Percentiles rank a stretch among this genome's conserved stretches.
phyloP scores from a whole-genome alignment of 192 early-diverging fungal genomes.

The Coemansia sp. region DNA sequence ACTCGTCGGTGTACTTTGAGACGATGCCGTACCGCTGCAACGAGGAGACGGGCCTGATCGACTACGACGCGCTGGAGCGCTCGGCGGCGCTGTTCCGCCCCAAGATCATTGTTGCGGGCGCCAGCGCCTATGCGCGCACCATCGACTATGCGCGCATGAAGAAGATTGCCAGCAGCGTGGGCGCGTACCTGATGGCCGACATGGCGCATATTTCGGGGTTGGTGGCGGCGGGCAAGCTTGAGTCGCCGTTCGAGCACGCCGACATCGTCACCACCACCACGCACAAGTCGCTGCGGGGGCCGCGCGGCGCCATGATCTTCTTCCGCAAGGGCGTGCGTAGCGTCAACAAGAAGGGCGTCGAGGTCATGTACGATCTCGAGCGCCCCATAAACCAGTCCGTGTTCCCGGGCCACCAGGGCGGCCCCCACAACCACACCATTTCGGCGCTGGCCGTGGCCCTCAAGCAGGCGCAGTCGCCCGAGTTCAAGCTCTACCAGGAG shows the following conservation, averaged over 20 bases:
- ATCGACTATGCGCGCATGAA: conserved; percentile 81
- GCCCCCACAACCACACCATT: conserved; percentile 99
- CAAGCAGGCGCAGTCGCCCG: conserved; percentile 80
- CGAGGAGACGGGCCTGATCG: conserved; percentile 86
- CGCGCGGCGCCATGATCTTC: conserved; percentile 98
- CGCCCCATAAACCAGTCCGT: conserved; percentile 93
- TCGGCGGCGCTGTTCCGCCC: conserved; percentile 85
- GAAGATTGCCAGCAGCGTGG: conserved; percentile 77
- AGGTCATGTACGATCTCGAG: conserved; percentile 89
- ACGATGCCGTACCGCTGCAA: conserved; percentile 92
- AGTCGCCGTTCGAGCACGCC: conserved; percentile 85
- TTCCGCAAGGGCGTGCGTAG: conserved; percentile 89
- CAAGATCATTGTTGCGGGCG: conserved; percentile 95
- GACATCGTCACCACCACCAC: conserved; percentile 99
- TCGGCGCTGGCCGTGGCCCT: conserved; percentile 92
- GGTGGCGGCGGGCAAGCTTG: conserved; percentile 83
- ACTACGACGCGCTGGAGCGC: conserved; percentile 84
- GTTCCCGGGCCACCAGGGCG: conserved; percentile 98
- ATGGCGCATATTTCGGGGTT: conserved; percentile 96
- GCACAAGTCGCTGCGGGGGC: conserved; percentile 98
- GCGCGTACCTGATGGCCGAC: conserved; percentile 93
- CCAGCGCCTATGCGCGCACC: conserved; percentile 91
- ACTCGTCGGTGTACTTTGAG: conserved; percentile 94
- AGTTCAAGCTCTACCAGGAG: conserved; percentile 87
- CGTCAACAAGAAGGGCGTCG: conserved; percentile 87